Evolutionary conservation across 2,329 filamentous ascomycete species (phyloP).

Genomic region (Claviceps africana): DNA sequence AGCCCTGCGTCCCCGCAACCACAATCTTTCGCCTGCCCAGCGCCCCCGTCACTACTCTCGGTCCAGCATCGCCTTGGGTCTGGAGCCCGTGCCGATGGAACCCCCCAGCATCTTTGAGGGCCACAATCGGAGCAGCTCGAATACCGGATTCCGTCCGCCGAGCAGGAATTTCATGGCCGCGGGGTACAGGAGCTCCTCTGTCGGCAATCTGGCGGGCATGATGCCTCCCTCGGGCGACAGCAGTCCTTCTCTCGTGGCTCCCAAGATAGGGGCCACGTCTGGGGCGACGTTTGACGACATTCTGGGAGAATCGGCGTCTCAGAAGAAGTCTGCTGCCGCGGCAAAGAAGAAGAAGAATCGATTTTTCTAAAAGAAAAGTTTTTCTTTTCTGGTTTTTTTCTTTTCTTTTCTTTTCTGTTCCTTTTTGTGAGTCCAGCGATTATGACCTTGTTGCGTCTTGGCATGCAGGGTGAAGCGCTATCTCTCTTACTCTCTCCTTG

Average conservation of each 20-base stretch:
- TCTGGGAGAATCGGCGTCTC: constrained; percentile 17
- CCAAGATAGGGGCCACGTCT: constrained; percentile 12
- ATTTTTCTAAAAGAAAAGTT: constrained; percentile 25
- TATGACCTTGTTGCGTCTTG: no score
- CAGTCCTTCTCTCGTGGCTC: constrained; percentile 9
- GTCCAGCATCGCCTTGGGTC: constrained; percentile 29
- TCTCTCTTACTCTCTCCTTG: no score
- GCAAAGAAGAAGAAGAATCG: constrained; percentile 25
- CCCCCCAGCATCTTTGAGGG: constrained; percentile 15
- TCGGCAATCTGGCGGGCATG: constrained; percentile 21
- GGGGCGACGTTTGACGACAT: constrained; percentile 37
- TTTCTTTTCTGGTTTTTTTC: not conserved
- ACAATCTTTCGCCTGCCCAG: constrained; percentile 24
- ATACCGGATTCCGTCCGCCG: constrained; percentile 17
- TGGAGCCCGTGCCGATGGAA: constrained; percentile 28
- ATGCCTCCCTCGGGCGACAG: not conserved
- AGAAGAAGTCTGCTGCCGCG: constrained; percentile 16
- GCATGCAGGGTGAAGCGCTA: not conserved
- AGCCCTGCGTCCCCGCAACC: constrained; percentile 24
- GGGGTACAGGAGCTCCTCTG: constrained; percentile 20
- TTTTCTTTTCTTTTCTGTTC: constrained; percentile 1
- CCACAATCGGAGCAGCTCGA: constrained; percentile 23
- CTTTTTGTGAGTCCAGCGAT: no score
- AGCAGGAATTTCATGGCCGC: constrained; percentile 15
- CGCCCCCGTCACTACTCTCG: constrained; percentile 22